phyloP scores from a whole-genome alignment of 2,329 filamentous ascomycete species.

The Corynespora cassiicola region DNA sequence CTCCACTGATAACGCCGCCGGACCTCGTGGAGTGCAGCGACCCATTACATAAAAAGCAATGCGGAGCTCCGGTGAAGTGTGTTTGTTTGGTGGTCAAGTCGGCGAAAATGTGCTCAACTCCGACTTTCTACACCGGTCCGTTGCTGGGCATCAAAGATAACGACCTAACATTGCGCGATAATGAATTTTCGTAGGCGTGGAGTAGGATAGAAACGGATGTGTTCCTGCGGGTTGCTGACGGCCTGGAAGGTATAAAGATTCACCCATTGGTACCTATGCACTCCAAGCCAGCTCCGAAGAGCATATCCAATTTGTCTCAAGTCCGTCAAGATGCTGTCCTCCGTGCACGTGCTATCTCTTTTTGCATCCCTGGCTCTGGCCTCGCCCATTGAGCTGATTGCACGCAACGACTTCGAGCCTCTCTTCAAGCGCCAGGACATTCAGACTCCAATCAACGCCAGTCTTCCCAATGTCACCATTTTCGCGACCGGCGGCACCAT shows the following conservation, averaged over 20 bases:
- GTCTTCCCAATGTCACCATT: slow-evolving; percentile 63
- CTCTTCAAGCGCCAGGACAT: slow-evolving; percentile 38
- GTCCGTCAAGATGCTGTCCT: slow-evolving; percentile 23
- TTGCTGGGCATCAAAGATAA: too few relatives aligned
- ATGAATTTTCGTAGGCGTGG: too few relatives aligned
- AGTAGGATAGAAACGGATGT: neutral
- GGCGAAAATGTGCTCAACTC: too few relatives aligned
- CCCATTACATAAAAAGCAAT: slow-evolving; percentile 16
- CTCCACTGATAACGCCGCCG: slow-evolving; percentile 15
- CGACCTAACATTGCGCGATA: too few relatives aligned
- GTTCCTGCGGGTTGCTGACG: neutral
- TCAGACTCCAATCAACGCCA: slow-evolving; percentile 48
- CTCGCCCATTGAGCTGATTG: slow-evolving; percentile 26
- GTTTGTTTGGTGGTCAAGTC: too few relatives aligned
- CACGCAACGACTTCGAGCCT: slow-evolving; percentile 18
- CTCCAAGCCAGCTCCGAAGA: neutral
- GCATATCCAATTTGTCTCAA: neutral
- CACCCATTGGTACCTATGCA: neutral
- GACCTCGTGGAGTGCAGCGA: too few relatives aligned
- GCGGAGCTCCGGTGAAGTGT: too few relatives aligned
- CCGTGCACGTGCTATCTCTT: slow-evolving; percentile 23
- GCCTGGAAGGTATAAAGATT: neutral
- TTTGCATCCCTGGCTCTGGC: slow-evolving; percentile 25
- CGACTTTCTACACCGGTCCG: too few relatives aligned
- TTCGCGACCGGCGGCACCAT: slow-evolving; percentile 67